A percentile compares a stretch with the other conserved stretches of the same genome.
Evolutionary conservation across 2,329 filamentous ascomycete species (phyloP).

Genomic region (Fusarium albosuccineum): DNA sequence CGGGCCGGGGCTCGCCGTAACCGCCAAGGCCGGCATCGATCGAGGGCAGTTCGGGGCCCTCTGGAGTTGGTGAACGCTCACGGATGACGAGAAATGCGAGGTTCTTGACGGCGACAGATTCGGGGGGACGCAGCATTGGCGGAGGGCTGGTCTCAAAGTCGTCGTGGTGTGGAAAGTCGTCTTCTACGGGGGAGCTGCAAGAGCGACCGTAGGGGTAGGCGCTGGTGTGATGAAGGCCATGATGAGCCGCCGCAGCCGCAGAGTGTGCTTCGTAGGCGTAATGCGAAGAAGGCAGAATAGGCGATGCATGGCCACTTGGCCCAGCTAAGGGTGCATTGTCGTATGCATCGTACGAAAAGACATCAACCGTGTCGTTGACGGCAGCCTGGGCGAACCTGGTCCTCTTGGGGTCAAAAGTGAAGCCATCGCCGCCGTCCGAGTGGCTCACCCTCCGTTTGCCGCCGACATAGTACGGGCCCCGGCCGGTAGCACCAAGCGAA

Average conservation of each 20-base stretch:
- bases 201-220: slow-evolving; percentile 18
- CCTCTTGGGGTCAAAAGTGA: slow-evolving; percentile 42
- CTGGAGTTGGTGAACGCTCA: slow-evolving; percentile 48
- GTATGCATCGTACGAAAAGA: slow-evolving; percentile 31
- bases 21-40: slow-evolving; percentile 33
- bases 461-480: slow-evolving; percentile 48
- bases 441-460: slow-evolving; percentile 57
- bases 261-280: slow-evolving; percentile 5
- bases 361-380: slow-evolving; percentile 4
- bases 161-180: slow-evolving; percentile 27
- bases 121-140: slow-evolving; percentile 24
- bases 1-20: slow-evolving; percentile 36
- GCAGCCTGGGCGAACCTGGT: slow-evolving; percentile 31
- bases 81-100: slow-evolving; percentile 56
- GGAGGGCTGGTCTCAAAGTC: slow-evolving; percentile 31
- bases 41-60: slow-evolving; percentile 33
- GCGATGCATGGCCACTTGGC: slow-evolving; percentile 21
- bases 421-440: slow-evolving; percentile 50
- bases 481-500: slow-evolving; percentile 43
- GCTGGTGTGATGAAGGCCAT: slow-evolving; percentile 19
- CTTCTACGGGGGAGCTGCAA: slow-evolving; percentile 19
- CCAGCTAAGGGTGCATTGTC: slow-evolving; percentile 19
- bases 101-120: slow-evolving; percentile 50
- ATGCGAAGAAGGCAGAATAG: slow-evolving; percentile 6
- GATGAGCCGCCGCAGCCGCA: slow-evolving; percentile 4